Conservation (phyloP, 169 alveolate species). For the Plasmodium fragile region DNA sequence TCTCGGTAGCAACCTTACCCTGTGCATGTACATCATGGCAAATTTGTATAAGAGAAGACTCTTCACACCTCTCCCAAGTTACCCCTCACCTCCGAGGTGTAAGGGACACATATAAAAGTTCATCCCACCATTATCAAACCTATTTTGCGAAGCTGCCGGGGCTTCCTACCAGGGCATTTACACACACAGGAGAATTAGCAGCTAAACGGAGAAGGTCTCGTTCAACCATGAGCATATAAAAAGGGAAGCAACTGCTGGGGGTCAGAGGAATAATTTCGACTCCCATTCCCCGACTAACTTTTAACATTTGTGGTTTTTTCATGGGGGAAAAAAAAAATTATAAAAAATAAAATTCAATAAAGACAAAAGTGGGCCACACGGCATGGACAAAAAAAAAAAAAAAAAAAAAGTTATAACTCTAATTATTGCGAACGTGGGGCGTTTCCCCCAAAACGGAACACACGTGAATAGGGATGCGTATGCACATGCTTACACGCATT, state of each 20-base stretch:
- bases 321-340: not conserved
- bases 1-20: not conserved
- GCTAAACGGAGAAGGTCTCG: not conserved
- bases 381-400: not conserved
- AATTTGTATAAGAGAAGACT: no score
- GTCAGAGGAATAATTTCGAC: not conserved
- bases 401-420: not conserved
- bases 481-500: not conserved
- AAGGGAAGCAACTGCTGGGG: not conserved
- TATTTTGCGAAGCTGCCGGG: not conserved
- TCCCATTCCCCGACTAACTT: not conserved
- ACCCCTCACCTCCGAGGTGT: not conserved
- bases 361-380: not conserved
- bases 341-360: conserved; percentile 8
- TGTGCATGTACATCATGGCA: no score
- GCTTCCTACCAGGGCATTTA: not conserved
- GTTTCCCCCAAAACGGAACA: not conserved
- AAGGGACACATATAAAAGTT: not conserved
- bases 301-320: not conserved
- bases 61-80: not conserved
- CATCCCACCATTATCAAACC: not conserved
- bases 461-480: not conserved
- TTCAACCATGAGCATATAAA: not conserved
- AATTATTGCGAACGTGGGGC: not conserved
- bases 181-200: not conserved